These are phyloP conservation scores for Hypoxylon fuscum DNA, from an alignment of 495 filamentous ascomycete genomes.

Conservation along the genomic window DNA sequence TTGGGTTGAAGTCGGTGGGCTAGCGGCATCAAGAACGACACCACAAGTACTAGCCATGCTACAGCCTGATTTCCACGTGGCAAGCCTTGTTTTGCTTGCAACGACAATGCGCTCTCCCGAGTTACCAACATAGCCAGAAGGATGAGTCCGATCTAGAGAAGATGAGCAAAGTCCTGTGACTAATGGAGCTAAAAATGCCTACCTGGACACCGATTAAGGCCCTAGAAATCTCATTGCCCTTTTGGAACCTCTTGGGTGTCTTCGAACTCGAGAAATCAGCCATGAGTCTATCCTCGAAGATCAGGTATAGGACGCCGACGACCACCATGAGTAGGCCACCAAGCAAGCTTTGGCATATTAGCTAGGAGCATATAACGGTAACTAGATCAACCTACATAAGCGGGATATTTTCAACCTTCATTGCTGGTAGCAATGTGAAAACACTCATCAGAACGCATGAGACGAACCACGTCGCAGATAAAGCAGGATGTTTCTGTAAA, in stretches of 20 bases:
- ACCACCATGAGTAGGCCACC: slow-evolving; percentile 82
- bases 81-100: slow-evolving; percentile 89
- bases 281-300: slow-evolving; percentile 78
- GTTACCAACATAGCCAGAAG: slow-evolving; percentile 87
- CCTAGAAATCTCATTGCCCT: slow-evolving; percentile 44
- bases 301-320: slow-evolving; percentile 80
- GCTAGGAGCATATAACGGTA: slow-evolving; percentile 18
- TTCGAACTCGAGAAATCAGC: slow-evolving; percentile 50
- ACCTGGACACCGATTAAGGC: slow-evolving; percentile 57
- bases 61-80: slow-evolving; percentile 87
- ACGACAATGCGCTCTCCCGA: slow-evolving; percentile 76
- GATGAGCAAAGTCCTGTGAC: slow-evolving; percentile 33
- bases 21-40: slow-evolving; percentile 82
- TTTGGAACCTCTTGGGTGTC: slow-evolving; percentile 39
- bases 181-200: slow-evolving; percentile 19
- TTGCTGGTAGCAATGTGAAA: slow-evolving; percentile 88
- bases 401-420: slow-evolving; percentile 79
- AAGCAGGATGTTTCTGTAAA: slow-evolving; percentile 65
- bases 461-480: slow-evolving; percentile 77
- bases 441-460: slow-evolving; percentile 84
- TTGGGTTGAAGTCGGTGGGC: slow-evolving; percentile 83
- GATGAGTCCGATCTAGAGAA: slow-evolving; percentile 75
- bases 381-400: slow-evolving; percentile 71
- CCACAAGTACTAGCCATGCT: slow-evolving; percentile 86
- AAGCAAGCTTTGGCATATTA: slow-evolving; percentile 65